Conservation (phyloP, 2,329 filamentous ascomycete species). For the Stagonosporopsis vannaccii region DNA sequence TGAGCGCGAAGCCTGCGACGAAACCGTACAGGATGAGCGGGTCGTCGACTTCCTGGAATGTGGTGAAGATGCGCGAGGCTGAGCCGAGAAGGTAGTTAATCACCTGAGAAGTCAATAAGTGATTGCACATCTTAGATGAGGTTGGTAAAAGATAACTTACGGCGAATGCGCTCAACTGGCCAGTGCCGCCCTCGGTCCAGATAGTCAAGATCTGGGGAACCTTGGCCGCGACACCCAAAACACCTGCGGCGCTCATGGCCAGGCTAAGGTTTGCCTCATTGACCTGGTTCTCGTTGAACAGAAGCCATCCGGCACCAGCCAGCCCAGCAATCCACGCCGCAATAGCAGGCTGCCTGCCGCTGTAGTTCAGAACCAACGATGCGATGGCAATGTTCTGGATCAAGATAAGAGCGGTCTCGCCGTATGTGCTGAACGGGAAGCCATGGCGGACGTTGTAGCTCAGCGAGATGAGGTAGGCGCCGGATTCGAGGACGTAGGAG, state of each 20-base stretch:
- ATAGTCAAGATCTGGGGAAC: constrained; percentile 91
- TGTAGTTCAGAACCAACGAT: constrained; percentile 84
- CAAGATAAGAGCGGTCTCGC: constrained; percentile 91
- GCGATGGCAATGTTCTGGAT: constrained; percentile 92
- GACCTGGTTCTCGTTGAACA: constrained; percentile 73
- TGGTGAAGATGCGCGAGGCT: constrained; percentile 95
- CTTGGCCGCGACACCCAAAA: constrained; percentile 87
- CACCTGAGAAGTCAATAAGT: constrained; percentile 64
- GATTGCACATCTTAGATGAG: background rate
- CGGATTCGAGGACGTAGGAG: constrained; percentile 90
- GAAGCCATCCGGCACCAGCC: constrained; percentile 70
- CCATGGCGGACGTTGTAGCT: constrained; percentile 91
- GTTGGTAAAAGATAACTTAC: constrained; percentile 61
- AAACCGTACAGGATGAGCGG: constrained; percentile 96
- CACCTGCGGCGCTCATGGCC: constrained; percentile 83
- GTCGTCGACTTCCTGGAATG: constrained; percentile 95
- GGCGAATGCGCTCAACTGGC: constrained; percentile 94
- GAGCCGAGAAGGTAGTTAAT: constrained; percentile 98
- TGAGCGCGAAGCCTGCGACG: constrained; percentile 88
- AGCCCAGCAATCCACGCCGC: constrained; percentile 81
- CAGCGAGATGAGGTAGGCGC: constrained; percentile 84
- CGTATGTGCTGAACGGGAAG: constrained; percentile 96
- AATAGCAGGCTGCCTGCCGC: constrained; percentile 70
- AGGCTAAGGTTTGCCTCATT: constrained; percentile 72
- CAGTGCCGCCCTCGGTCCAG: constrained; percentile 84